Evolutionary conservation across 345 rosid species (phyloP).

Genomic region (Salix koriyanagi): DNA sequence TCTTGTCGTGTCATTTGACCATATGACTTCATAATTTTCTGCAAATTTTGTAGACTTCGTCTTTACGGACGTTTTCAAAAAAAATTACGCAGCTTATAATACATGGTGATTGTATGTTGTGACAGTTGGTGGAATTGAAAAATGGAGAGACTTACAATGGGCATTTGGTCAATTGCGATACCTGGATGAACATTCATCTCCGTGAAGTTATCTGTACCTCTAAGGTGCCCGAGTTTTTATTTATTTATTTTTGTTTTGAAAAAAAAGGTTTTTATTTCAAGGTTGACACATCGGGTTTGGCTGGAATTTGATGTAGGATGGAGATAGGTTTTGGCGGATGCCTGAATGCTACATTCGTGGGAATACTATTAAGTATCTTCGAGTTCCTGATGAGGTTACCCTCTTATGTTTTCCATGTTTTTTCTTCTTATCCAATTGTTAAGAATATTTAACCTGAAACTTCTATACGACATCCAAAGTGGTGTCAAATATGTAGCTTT

Average conservation of each 20-base stretch:
- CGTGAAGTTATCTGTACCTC: constrained; percentile 99
- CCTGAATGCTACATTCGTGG: constrained; percentile 99
- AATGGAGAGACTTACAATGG: constrained; percentile 99
- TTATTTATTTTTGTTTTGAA: background rate
- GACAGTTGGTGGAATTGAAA: constrained; percentile 87
- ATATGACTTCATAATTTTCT: background rate
- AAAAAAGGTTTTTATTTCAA: background rate
- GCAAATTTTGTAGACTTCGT: background rate
- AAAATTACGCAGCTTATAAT: constrained; percentile 12
- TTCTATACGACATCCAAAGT: too few species aligned
- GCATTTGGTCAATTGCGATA: constrained; percentile 91
- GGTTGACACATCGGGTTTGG: background rate
- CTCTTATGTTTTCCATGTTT: background rate
- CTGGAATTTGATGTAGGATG: constrained; percentile 55
- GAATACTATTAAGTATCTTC: constrained; percentile 93
- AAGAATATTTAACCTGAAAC: too few species aligned
- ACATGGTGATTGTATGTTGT: constrained; percentile 22
- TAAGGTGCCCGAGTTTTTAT: constrained; percentile 43
- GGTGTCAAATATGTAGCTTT: background rate
- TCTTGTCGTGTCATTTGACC: background rate
- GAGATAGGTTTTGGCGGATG: constrained; percentile 99
- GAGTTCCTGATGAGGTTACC: constrained; percentile 97
- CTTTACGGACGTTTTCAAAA: background rate
- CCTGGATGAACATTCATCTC: constrained; percentile 98
- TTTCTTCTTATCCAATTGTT: background rate